These are phyloP conservation scores for Blastocystis sp. DNA, from an alignment of 352 stramenopile species.

Conservation along the genomic window DNA sequence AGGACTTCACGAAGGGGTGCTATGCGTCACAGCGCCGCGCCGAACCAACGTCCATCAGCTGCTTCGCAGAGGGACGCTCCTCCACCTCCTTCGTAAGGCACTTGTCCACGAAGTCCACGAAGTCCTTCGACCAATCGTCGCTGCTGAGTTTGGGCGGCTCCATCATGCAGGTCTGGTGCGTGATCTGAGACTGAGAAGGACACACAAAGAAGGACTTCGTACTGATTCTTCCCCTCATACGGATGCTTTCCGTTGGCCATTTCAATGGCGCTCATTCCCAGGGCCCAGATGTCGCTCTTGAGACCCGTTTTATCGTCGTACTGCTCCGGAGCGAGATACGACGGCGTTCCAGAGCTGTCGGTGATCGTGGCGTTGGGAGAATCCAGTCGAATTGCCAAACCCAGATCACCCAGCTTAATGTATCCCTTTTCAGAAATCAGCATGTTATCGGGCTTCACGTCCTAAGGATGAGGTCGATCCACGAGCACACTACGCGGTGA, in stretches of 20 bases:
- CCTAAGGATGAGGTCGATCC: background rate
- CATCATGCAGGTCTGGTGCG: background rate
- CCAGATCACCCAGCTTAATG: background rate
- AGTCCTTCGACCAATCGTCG: constrained; percentile 20
- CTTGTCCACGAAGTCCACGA: constrained; percentile 72
- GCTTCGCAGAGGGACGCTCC: constrained; percentile 64
- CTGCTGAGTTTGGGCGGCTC: background rate
- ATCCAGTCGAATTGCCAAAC: background rate
- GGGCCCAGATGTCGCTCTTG: background rate
- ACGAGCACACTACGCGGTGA: background rate
- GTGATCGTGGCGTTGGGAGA: background rate
- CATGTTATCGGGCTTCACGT: background rate
- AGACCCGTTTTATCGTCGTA: background rate
- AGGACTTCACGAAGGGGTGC: background rate
- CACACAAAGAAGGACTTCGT: background rate
- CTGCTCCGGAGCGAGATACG: background rate
- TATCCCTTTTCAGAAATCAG: background rate
- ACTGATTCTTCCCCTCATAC: background rate
- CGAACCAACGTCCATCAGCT: constrained; percentile 63
- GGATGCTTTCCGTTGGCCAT: background rate
- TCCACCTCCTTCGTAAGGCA: constrained; percentile 73
- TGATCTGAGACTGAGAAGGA: background rate
- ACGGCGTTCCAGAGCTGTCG: background rate
- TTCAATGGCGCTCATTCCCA: background rate
- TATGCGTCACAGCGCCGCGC: background rate